Evolutionary conservation across 805 yeast genomes (phyloP).

Genomic region (Wickerhamiella nectarea): DNA sequence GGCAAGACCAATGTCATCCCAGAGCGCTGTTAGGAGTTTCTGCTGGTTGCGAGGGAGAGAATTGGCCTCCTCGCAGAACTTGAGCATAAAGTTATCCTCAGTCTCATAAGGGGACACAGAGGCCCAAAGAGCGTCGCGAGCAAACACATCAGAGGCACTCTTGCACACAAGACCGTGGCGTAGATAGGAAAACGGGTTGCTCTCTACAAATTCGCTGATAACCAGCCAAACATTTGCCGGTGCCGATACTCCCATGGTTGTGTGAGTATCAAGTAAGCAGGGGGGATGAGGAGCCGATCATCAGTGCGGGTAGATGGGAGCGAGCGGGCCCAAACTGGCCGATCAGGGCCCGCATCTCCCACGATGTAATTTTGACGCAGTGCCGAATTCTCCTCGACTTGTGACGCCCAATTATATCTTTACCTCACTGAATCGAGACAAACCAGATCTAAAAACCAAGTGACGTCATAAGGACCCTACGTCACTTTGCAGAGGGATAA

Average conservation of each 20-base stretch:
- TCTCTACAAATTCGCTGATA: slow-evolving; percentile 4
- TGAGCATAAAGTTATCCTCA: not conserved
- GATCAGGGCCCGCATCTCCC: no score
- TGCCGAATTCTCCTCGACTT: no score
- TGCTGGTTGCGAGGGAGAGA: not conserved
- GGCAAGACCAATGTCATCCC: slow-evolving; percentile 6
- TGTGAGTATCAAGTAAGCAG: not conserved
- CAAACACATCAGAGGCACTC: slow-evolving; percentile 3
- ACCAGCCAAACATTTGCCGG: slow-evolving; percentile 6
- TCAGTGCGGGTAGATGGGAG: no score
- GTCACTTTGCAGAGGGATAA: no score
- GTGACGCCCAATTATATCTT: no score
- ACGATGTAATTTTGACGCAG: no score
- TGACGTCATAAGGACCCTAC: no score
- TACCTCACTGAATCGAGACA: no score
- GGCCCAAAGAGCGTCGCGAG: slow-evolving; percentile 4
- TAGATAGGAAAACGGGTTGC: slow-evolving; percentile 5
- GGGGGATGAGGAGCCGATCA: no score
- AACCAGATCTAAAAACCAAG: no score
- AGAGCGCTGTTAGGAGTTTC: slow-evolving; percentile 2
- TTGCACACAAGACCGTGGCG: slow-evolving; percentile 5
- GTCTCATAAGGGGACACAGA: slow-evolving; percentile 2
- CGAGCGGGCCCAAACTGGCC: no score
- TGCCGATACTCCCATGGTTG: not conserved
- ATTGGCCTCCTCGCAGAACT: slow-evolving; percentile 6